Evolutionary conservation across 2,329 filamentous ascomycete species (phyloP).

Genomic region (Cadophora gregata): DNA sequence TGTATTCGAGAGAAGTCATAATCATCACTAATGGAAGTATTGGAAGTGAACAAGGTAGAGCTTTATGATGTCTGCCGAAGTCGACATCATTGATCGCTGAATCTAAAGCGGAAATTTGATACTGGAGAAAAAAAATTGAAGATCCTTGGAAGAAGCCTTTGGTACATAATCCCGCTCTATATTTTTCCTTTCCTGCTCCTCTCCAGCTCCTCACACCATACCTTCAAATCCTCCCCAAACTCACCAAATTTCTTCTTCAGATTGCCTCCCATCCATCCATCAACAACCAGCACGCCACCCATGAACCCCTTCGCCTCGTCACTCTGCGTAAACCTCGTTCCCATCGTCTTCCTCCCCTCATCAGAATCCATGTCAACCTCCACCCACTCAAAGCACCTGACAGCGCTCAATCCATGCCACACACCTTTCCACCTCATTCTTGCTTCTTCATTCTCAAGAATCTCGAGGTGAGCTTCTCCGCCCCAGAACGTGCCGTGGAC

Average conservation of each 20-base stretch:
- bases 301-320: constrained; percentile 12
- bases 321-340: constrained; percentile 13
- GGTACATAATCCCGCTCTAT: no score
- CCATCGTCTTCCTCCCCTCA: background rate
- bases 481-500: constrained; percentile 16
- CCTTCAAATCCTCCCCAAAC: constrained; percentile 14
- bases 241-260: constrained; percentile 9
- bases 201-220: background rate
- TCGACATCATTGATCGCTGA: no score
- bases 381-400: background rate
- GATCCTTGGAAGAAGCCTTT: no score
- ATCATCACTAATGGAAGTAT: no score
- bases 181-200: no score
- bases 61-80: no score
- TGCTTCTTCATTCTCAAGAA: background rate
- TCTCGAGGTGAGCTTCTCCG: background rate
- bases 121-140: no score
- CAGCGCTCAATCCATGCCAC: background rate
- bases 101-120: no score
- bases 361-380: background rate
- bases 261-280: constrained; percentile 8
- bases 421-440: background rate
- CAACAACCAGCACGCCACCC: constrained; percentile 12
- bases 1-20: no score
- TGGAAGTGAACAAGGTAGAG: no score